A percentile compares a stretch with the other conserved stretches of the same genome.
Evolutionary conservation across 108 stramenopile genomes (phyloP).

Genomic region (Aurantiochytrium sp.): DNA sequence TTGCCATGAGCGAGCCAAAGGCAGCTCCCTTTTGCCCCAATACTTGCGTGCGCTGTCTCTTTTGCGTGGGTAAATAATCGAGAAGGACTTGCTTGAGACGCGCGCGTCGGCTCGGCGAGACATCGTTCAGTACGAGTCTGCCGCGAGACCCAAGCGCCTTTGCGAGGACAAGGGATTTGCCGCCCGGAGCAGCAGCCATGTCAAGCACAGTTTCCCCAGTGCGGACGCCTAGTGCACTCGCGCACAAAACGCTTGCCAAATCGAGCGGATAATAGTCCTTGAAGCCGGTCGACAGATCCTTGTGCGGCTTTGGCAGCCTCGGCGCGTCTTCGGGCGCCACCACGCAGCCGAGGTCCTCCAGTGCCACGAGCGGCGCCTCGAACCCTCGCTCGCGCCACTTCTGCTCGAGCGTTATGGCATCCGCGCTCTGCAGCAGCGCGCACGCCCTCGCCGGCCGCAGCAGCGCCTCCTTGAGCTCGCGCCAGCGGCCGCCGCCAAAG

Average conservation of each 20-base stretch:
- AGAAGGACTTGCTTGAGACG: background rate
- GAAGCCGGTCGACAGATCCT: background rate
- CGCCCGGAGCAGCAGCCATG: background rate
- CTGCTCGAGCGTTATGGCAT: no score
- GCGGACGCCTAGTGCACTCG: background rate
- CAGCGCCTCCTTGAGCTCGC: no score
- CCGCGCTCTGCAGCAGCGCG: no score
- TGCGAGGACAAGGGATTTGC: background rate
- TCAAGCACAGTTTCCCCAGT: background rate
- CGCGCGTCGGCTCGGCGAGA: background rate
- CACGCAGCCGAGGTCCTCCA: no score
- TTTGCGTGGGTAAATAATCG: background rate
- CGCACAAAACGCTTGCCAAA: background rate
- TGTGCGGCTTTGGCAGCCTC: no score
- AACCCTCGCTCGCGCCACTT: no score
- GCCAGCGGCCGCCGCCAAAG: no score
- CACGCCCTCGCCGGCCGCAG: no score
- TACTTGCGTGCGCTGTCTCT: background rate
- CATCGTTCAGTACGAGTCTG: background rate
- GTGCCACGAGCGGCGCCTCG: no score
- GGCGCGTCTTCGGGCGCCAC: no score
- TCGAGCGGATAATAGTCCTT: background rate
- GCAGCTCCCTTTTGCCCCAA: background rate
- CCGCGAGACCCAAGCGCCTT: background rate
- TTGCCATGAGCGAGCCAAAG: background rate